phyloP scores from a whole-genome alignment of 768 basidiomycete species.

The Kwoniella sp. region DNA sequence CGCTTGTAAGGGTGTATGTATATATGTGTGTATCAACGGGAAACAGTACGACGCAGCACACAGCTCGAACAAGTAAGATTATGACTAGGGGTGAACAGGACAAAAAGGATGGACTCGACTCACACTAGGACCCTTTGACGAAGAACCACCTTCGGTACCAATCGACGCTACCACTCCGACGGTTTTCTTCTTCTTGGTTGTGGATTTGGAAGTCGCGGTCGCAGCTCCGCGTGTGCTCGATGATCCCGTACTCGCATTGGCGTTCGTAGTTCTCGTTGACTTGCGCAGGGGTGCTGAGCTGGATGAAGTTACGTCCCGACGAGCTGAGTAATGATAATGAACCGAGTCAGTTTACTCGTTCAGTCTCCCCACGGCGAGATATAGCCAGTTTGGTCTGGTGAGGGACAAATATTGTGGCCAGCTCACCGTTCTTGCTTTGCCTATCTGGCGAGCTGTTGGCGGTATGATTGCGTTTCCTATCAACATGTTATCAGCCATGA shows the following conservation, averaged over 20 bases:
- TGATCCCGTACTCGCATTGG: not conserved
- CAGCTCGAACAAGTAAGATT: no score
- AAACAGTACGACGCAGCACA: no score
- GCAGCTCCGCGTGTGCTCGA: not conserved
- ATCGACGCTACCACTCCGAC: not conserved
- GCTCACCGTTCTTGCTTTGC: slow-evolving; percentile 27
- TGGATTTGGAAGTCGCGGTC: no score
- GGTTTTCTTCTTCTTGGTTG: not conserved
- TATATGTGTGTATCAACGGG: no score
- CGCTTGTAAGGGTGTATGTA: no score
- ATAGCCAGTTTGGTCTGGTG: no score
- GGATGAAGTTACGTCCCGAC: slow-evolving; percentile 15
- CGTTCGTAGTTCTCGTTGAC: not conserved
- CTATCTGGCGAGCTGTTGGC: slow-evolving; percentile 14
- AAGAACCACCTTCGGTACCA: not conserved
- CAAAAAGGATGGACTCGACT: slow-evolving; percentile 12
- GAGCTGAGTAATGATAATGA: slow-evolving; percentile 9
- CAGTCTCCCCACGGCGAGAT: no score
- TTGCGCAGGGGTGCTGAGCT: not conserved
- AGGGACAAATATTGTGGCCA: no score
- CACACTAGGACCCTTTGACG: slow-evolving; percentile 36
- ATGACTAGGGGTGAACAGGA: no score
- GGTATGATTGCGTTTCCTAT: slow-evolving; percentile 24
- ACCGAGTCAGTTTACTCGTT: slow-evolving; percentile 4
- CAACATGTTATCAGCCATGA: no score